phyloP scores from a whole-genome alignment of 129 eudicot species.

The Apium graveolens region DNA sequence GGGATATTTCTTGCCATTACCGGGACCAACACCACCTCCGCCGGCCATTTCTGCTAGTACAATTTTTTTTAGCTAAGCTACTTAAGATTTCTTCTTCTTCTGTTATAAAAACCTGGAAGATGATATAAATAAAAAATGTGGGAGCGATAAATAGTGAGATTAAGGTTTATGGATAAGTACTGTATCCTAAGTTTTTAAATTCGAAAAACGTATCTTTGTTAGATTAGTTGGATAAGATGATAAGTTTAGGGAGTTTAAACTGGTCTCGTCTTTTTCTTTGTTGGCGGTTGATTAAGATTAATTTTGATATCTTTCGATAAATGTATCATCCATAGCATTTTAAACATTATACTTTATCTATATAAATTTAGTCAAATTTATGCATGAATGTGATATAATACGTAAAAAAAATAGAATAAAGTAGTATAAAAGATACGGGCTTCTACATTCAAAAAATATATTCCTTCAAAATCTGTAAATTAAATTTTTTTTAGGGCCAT shows the following conservation, averaged over 20 bases:
- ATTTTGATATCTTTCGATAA: too few species aligned
- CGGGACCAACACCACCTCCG: conserved; percentile 50
- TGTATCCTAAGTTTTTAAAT: too few species aligned
- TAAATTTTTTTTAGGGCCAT: too few species aligned
- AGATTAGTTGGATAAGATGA: background rate
- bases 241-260: background rate
- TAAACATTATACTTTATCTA: too few species aligned
- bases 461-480: too few species aligned
- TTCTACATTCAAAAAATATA: too few species aligned
- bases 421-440: too few species aligned
- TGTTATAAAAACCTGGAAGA: background rate
- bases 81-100: background rate
- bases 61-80: background rate
- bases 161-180: background rate
- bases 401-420: too few species aligned
- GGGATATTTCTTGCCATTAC: conserved; percentile 56
- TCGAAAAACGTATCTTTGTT: too few species aligned
- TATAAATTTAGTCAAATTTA: too few species aligned
- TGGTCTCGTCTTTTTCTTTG: background rate
- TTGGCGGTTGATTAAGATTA: background rate
- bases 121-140: background rate
- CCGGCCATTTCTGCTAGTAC: conserved; percentile 54
- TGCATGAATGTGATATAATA: too few species aligned
- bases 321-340: too few species aligned
- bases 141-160: background rate